Percentiles rank a stretch among this genome's conserved stretches.
Evolutionary conservation across 192 early-diverging fungal species (phyloP).

Genomic region (Coemansia sp.): DNA sequence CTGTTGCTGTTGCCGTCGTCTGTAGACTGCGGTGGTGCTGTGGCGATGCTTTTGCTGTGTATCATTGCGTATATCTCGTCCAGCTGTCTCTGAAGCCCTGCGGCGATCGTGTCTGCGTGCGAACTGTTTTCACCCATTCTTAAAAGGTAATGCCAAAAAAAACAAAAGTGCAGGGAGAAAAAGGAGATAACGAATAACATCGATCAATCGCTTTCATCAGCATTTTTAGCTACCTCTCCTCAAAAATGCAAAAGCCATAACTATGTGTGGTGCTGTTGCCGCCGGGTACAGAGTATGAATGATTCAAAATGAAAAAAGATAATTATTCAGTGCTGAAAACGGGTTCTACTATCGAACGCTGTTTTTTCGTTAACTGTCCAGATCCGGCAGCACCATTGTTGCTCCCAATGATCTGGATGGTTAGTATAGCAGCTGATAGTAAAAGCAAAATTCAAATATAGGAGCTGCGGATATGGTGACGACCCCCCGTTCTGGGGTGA

Average conservation of each 20-base stretch:
- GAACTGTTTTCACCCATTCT: not conserved
- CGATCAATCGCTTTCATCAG: too few species aligned
- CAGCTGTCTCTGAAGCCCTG: constrained; percentile 39
- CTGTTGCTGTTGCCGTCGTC: not conserved
- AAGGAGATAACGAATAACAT: not conserved
- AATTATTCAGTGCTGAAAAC: not conserved
- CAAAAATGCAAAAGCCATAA: not conserved
- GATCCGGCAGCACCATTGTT: not conserved
- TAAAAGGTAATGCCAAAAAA: not conserved
- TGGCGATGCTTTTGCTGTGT: not conserved
- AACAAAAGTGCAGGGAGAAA: not conserved
- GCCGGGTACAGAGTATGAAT: not conserved
- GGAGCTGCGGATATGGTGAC: not conserved
- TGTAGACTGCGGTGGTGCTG: not conserved
- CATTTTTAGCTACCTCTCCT: too few species aligned
- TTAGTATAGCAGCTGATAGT: constrained; percentile 7
- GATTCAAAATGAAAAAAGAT: not conserved
- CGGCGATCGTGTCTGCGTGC: constrained; percentile 15
- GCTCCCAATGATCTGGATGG: not conserved
- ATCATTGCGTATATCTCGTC: constrained; percentile 36
- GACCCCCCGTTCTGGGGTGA: not conserved
- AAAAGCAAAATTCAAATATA: not conserved
- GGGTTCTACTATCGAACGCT: not conserved
- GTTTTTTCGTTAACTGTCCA: constrained; percentile 7
- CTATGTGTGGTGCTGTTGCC: not conserved